Percentiles rank a stretch among this genome's conserved stretches.
These are phyloP conservation scores for Naumovozyma dairenensis DNA, from an alignment of 805 yeast species.

Conservation along the genomic window DNA sequence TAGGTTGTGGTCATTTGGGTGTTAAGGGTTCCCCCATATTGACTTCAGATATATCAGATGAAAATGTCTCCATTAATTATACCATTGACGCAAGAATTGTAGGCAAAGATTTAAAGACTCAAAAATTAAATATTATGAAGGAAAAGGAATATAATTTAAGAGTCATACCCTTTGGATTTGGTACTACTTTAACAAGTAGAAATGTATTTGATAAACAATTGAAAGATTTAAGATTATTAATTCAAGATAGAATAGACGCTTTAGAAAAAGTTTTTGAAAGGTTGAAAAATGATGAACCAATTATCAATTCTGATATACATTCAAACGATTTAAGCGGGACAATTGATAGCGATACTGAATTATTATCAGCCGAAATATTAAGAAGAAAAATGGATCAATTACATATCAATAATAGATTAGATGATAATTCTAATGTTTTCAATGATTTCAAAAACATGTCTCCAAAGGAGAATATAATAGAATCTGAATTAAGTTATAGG, in stretches of 20 bases:
- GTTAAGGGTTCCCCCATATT: slow-evolving; percentile 43
- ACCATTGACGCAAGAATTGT: slow-evolving; percentile 46
- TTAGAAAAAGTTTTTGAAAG: slow-evolving; percentile 17
- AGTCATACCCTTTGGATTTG: slow-evolving; percentile 24
- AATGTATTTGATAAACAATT: slow-evolving; percentile 16
- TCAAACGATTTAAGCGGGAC: slow-evolving; percentile 23
- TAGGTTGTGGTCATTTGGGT: slow-evolving; percentile 49
- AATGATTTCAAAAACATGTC: slow-evolving; percentile 9
- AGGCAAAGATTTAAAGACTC: slow-evolving; percentile 31
- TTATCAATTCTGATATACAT: slow-evolving; percentile 19
- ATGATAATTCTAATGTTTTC: slow-evolving; percentile 5
- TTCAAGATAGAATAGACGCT: slow-evolving; percentile 23
- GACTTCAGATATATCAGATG: slow-evolving; percentile 36
- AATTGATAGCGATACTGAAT: slow-evolving; percentile 12
- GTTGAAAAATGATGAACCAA: slow-evolving; percentile 16
- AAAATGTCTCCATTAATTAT: slow-evolving; percentile 35
- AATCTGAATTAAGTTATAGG: slow-evolving; percentile 23
- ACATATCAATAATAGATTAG: slow-evolving; percentile 19
- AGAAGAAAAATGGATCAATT: slow-evolving; percentile 24
- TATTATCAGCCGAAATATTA: slow-evolving; percentile 20
- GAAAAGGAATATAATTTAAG: slow-evolving; percentile 17
- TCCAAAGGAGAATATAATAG: slow-evolving; percentile 12
- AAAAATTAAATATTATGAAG: slow-evolving; percentile 13
- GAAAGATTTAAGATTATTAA: slow-evolving; percentile 14
- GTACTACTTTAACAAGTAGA: slow-evolving; percentile 10